Base-by-base conservation (phyloP, 2,329 filamentous ascomycete genomes). In the Microcyclosporella mali region DNA sequence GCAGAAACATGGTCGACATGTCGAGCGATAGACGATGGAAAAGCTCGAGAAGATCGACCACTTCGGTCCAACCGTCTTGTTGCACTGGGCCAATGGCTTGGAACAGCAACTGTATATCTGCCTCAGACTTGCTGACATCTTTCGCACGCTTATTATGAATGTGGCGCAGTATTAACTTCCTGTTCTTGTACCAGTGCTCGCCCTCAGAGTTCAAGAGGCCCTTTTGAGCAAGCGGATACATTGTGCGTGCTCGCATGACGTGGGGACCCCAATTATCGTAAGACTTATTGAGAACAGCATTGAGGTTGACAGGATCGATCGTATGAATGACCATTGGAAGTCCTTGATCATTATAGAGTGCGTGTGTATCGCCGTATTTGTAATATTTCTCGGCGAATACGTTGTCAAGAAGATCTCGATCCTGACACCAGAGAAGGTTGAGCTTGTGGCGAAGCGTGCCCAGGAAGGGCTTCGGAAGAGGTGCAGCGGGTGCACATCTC, bases 11-110 rank as follows among this genome's bases (percentile, higher is more conserved):
- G 3, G 58, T 62, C 9, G 61, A 61, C 2, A 61, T 64, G 44
- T 70, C 66, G 3, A 69, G 50, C 4, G 66, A 68, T 2, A 57
- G 41, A 3, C 39, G 39, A 50, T 64, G 63, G 40, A 70, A 59
- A 3, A 59, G 47, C n/a, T 54, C 49, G 25, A 53, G 44, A 34
- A 62, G 33, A 46, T 64, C 56, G 9, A 59, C 48, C 15, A 42
- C 47, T 4, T 32, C 35, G 8, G 55, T 56, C 56, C 55, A 59
- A 27, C 56, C 53, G 16, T 52, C 35, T 12, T 37, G 9, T 16
- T 45, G 28, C 11, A 32, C 19, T 1, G 41, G 36, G 1, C 51
- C 51, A 14, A 51, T 51, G 3, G 49, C 46, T 12, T 44, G 35
- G 17, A 50, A 53, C 4, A 53, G 43, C 6, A 46, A 30, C 10